Percentiles rank a stretch among this genome's conserved stretches.
phyloP scores from a whole-genome alignment of 345 rosid genomes.

The Excoecaria cochinchinensis region DNA sequence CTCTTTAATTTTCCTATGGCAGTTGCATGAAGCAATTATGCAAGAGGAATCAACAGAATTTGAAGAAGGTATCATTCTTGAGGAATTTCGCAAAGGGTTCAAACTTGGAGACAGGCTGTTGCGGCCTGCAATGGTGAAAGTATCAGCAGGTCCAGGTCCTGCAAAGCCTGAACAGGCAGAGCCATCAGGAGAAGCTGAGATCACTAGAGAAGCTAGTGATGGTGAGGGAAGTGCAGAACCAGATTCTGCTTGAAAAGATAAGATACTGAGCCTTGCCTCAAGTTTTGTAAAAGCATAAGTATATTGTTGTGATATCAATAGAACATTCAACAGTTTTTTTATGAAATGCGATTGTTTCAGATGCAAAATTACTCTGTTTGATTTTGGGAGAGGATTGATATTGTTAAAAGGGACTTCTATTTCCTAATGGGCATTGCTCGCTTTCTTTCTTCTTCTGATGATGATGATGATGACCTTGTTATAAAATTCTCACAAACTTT shows the following conservation, averaged over 20 bases:
- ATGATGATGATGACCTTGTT: no score
- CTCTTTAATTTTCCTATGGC: conserved; percentile 14
- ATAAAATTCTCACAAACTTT: no score
- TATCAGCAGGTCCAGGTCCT: conserved; percentile 97
- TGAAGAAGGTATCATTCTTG: conserved; percentile 80
- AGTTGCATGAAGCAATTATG: conserved; percentile 98
- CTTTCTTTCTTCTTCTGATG: no score
- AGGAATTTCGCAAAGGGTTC: conserved; percentile 87
- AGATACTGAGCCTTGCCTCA: conserved; percentile 23
- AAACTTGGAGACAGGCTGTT: conserved; percentile 77
- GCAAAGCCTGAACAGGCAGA: conserved; percentile 45
- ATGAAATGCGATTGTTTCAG: conserved; percentile 11
- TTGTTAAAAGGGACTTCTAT: background rate
- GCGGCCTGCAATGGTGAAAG: conserved; percentile 97
- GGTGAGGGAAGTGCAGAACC: conserved; percentile 31
- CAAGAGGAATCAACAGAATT: conserved; percentile 71
- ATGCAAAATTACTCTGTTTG: background rate
- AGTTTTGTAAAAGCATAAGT: conserved; percentile 40
- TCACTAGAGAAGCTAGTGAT: conserved; percentile 18
- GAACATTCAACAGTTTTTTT: background rate
- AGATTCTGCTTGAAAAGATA: conserved; percentile 39
- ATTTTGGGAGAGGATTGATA: background rate
- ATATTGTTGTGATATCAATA: background rate
- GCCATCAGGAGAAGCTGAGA: conserved; percentile 36
- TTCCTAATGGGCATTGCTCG: no score